A percentile compares a stretch with the other conserved stretches of the same genome.
Evolutionary conservation across 2,329 filamentous ascomycete species (phyloP).

Genomic region (Alternaria angustiovoidea): DNA sequence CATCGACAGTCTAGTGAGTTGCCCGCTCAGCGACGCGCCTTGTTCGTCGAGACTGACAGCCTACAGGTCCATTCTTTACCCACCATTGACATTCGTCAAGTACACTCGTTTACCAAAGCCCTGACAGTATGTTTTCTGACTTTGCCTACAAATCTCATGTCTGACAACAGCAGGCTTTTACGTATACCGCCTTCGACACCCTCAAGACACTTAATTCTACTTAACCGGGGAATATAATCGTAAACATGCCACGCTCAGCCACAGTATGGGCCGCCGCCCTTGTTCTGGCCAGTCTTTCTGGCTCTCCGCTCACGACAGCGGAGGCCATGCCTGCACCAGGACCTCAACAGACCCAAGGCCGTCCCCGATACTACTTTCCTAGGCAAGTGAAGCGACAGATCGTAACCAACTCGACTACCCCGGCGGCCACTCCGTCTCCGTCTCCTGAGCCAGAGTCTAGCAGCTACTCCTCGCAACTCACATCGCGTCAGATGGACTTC

Average conservation of each 20-base stretch:
- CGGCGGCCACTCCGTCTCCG: conserved; percentile 31
- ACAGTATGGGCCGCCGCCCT: conserved; percentile 58
- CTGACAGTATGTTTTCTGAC: conserved; percentile 46
- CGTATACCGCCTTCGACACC: conserved; percentile 28
- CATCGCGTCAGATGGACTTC: conserved; percentile 34
- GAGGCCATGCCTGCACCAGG: conserved; percentile 58
- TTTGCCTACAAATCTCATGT: conserved; percentile 11
- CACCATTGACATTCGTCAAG: conserved; percentile 56
- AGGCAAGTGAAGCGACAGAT: conserved; percentile 56
- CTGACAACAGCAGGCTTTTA: conserved; percentile 28
- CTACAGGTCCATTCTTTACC: conserved; percentile 49
- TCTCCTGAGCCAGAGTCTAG: conserved; percentile 14
- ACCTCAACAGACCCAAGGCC: conserved; percentile 44
- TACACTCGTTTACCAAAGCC: conserved; percentile 60
- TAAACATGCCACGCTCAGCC: conserved; percentile 55
- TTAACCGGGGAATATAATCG: conserved; percentile 40
- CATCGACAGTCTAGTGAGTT: conserved; percentile 48
- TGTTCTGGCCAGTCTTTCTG: conserved; percentile 55
- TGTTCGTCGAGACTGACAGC: conserved; percentile 21
- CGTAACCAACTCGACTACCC: conserved; percentile 45
- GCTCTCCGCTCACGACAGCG: conserved; percentile 57
- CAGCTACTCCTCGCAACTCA: conserved; percentile 25
- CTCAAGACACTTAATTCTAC: conserved; percentile 37
- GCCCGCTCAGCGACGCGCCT: not conserved
- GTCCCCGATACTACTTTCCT: conserved; percentile 59